phyloP scores from a whole-genome alignment of 2,329 filamentous ascomycete species.

The Cladosporium sp. region DNA sequence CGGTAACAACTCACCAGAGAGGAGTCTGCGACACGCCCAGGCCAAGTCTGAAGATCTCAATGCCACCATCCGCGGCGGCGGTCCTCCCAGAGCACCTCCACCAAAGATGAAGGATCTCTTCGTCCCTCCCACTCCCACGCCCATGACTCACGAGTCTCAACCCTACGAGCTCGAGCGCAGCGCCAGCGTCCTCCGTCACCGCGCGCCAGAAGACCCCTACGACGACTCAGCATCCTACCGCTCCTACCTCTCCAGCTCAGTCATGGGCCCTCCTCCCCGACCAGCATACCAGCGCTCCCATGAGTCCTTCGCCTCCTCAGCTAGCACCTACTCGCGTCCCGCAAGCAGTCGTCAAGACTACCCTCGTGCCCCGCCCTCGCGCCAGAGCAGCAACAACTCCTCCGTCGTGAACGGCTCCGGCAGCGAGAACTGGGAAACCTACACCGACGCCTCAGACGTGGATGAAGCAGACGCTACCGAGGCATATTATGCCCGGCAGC shows the following conservation, averaged over 20 bases:
- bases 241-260: constrained; percentile 27
- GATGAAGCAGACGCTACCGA: constrained; percentile 64
- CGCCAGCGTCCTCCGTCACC: constrained; percentile 56
- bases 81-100: constrained; percentile 60
- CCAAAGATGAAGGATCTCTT: constrained; percentile 89
- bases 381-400: constrained; percentile 30
- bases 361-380: constrained; percentile 29
- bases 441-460: constrained; percentile 60
- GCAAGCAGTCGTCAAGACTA: constrained; percentile 23
- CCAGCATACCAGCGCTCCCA: constrained; percentile 14
- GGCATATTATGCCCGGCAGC: constrained; percentile 68
- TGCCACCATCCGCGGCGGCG: constrained; percentile 29
- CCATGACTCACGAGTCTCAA: constrained; percentile 26
- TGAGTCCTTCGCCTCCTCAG: constrained; percentile 15
- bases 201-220: constrained; percentile 78
- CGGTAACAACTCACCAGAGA: constrained; percentile 77
- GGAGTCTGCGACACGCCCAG: constrained; percentile 44
- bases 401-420: constrained; percentile 48
- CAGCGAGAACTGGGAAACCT: constrained; percentile 97
- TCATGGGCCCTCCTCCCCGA: constrained; percentile 20
- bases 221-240: constrained; percentile 53
- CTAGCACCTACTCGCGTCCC: constrained; percentile 23
- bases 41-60: constrained; percentile 40
- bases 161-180: constrained; percentile 46
- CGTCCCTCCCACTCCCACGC: constrained; percentile 48